Evolutionary conservation across 148 eudicot species (phyloP).

Genomic region (Chenopodium quinoa): DNA sequence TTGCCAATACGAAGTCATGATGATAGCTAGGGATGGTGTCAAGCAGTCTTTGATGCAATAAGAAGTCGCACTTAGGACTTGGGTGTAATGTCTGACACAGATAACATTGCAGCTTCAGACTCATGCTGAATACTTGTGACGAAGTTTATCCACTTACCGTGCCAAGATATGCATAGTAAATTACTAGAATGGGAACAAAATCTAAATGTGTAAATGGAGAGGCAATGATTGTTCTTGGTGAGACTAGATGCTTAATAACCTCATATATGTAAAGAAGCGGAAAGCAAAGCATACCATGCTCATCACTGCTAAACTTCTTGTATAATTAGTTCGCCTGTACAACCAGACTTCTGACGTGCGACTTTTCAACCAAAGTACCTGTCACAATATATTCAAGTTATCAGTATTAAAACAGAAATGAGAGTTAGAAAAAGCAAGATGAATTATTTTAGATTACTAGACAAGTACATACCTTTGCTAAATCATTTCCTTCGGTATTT

Average conservation of each 20-base stretch:
- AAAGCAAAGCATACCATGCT: conserved; percentile 74
- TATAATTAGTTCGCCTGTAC: conserved; percentile 90
- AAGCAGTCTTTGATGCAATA: too few species aligned
- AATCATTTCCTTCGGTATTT: conserved; percentile 92
- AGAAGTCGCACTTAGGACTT: too few species aligned
- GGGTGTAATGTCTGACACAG: too few species aligned
- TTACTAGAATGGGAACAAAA: not conserved
- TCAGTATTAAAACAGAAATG: not conserved
- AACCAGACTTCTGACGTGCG: conserved; percentile 99
- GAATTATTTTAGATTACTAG: not conserved
- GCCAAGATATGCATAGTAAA: not conserved
- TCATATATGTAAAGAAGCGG: not conserved
- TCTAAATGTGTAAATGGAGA: not conserved
- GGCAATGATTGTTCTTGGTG: not conserved
- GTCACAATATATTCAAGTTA: conserved; percentile 8
- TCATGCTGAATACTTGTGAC: not conserved
- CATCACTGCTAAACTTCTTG: conserved; percentile 99
- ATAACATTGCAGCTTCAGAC: too few species aligned
- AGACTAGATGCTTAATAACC: not conserved
- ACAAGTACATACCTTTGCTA: conserved; percentile 61
- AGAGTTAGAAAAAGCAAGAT: not conserved
- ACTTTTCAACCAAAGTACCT: conserved; percentile 98
- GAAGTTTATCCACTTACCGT: not conserved
- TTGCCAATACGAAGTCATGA: too few species aligned
- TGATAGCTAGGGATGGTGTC: too few species aligned